phyloP scores from a whole-genome alignment of 805 yeast species.

The Sugiyamaella chiloensis region DNA sequence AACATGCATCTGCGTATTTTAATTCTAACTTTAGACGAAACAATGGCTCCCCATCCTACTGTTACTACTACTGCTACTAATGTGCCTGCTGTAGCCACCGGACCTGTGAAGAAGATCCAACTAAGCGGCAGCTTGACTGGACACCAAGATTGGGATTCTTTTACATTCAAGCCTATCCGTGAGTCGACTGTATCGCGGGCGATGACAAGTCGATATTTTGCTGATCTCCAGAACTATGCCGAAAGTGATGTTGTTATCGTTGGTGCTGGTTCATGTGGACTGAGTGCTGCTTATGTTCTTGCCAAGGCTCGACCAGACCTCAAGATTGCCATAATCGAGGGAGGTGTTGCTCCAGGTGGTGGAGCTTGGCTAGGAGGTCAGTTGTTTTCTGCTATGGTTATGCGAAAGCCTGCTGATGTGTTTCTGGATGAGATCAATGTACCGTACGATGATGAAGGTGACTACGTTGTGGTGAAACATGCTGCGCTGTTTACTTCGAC shows the following conservation, averaged over 20 bases:
- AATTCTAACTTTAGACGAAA: neutral
- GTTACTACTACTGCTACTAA: constrained; percentile 12
- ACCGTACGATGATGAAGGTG: constrained; percentile 75
- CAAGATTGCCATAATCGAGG: constrained; percentile 70
- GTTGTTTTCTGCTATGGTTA: constrained; percentile 71
- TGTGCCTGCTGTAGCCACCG: constrained; percentile 13
- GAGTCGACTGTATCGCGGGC: constrained; percentile 79
- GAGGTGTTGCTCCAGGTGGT: constrained; percentile 75
- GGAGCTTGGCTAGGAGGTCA: constrained; percentile 80
- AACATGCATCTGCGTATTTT: constrained; percentile 31
- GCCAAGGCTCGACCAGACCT: constrained; percentile 74
- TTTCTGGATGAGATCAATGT: constrained; percentile 62
- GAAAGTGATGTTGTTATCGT: constrained; percentile 72
- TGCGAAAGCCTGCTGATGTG: constrained; percentile 74
- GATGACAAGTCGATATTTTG: constrained; percentile 71
- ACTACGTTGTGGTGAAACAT: constrained; percentile 74
- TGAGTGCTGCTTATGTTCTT: constrained; percentile 70
- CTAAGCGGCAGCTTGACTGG: constrained; percentile 13
- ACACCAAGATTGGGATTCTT: constrained; percentile 57
- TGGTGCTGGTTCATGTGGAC: constrained; percentile 78
- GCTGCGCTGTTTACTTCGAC: constrained; percentile 77
- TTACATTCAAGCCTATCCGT: constrained; percentile 67
- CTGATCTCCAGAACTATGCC: constrained; percentile 68
- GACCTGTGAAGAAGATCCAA: constrained; percentile 9
- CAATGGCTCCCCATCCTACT: constrained; percentile 24